Base-by-base conservation (phyloP, 257 asterid species). In the Ocimum tenuiflorum region DNA sequence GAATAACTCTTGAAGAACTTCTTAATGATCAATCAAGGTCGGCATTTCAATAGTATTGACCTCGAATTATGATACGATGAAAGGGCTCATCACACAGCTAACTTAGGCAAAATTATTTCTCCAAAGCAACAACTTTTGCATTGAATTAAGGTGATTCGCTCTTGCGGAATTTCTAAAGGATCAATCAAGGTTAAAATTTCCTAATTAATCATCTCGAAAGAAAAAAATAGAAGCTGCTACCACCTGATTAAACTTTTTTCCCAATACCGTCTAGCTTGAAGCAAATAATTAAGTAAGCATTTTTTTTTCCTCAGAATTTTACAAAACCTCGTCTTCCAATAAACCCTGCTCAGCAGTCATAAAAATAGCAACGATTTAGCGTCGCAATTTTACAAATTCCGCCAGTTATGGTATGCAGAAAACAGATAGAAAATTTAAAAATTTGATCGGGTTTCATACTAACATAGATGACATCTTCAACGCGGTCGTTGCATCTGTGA, bases 401-500 rank as follows among this genome's bases (percentile, higher is more conserved):
- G 11, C 39, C 15, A 19, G 6, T 12, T 8, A 50, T 20, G 43
- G 19, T 13, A 58, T 10, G 31, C 31, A 38, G 9, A 31, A 60
- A 20, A 63, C 29, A 38, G 13, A 58, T 8, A 38, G 9, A 41
- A 64, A 60, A 69, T 54, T n/a, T 65, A 50, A 7, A 9, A 13
- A 46, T 56, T 11, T 3, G 8, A 29, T 19, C 14, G 33, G 53
- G 31, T 4, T 0, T 19, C 42, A 39, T 13, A 49, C 65, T 69
- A 70, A 89, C 96, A 50, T 90, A 86, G 70, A 94, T 85, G 46
- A 94, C 81, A 81, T 94, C 99, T 78, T 94, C 99, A 64, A 85
- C 91, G 29, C 99, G 96, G 73, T 90, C 97, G 55, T 94, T 90
- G 86, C 99, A 94, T 69, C 99, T 69, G 71, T 94, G 99, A 61